A percentile compares a stretch with the other conserved stretches of the same genome.
Conservation (phyloP, 1,284 basidiomycete species). For the Pholiota adiposa region DNA sequence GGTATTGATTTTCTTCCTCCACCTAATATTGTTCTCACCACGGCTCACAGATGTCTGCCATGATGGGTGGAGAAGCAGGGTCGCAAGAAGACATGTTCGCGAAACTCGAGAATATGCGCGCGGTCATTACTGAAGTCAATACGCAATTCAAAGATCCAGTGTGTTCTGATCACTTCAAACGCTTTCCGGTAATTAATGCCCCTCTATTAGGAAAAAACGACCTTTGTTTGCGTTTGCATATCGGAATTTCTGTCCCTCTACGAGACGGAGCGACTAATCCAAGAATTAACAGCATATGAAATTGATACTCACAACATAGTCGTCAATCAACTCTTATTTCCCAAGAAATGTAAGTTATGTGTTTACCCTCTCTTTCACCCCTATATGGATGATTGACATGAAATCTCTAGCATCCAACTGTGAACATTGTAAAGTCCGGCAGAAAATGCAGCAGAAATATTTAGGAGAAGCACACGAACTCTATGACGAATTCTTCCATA, state of each 20-base stretch:
- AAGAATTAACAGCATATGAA: constrained; percentile 95
- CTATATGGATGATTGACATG: constrained; percentile 2
- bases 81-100: constrained; percentile 98
- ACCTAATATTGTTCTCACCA: background rate
- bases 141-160: constrained; percentile 99
- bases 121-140: constrained; percentile 98
- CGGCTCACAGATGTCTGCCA: constrained; percentile 78
- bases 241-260: constrained; percentile 98
- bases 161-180: constrained; percentile 34
- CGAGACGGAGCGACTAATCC: constrained; percentile 97
- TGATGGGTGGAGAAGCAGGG: constrained; percentile 91
- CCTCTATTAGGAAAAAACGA: constrained; percentile 90
- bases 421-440: constrained; percentile 92
- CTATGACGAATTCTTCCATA: constrained; percentile 97
- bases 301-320: constrained; percentile 99
- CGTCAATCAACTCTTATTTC: constrained; percentile 96
- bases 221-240: constrained; percentile 98
- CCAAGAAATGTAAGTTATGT: constrained; percentile 74
- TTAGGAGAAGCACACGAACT: constrained; percentile 92
- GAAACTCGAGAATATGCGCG: constrained; percentile 96
- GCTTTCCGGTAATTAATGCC: constrained; percentile 1
- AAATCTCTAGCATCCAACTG: constrained; percentile 79
- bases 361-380: background rate
- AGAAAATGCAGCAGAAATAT: constrained; percentile 99
- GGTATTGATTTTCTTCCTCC: constrained; percentile 40